phyloP scores from a whole-genome alignment of 1,284 basidiomycete species.

The Singerocomus inundabilis region DNA sequence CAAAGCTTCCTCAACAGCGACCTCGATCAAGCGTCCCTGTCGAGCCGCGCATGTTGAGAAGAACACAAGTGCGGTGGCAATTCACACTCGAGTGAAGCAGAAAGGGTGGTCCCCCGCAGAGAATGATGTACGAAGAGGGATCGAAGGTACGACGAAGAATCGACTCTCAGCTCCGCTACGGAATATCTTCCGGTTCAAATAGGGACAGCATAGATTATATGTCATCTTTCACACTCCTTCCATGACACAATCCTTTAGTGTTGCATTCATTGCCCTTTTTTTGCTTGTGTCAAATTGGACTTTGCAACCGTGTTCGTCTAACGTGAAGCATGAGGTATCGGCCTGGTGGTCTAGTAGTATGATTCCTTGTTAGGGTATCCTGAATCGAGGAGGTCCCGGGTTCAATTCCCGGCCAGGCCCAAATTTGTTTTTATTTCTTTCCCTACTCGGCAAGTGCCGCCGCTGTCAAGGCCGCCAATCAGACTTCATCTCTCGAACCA shows the following conservation, averaged over 20 bases:
- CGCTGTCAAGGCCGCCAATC: too few species aligned
- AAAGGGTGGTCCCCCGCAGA: constrained; percentile 20
- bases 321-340: neutral
- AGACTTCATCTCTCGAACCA: neutral
- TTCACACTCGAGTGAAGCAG: constrained; percentile 14
- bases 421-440: too few species aligned
- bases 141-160: constrained; percentile 35
- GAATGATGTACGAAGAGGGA: constrained; percentile 27
- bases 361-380: constrained; percentile 52
- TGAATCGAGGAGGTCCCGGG: constrained; percentile 80
- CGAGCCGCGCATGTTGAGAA: constrained; percentile 16
- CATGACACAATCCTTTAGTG: constrained; percentile 14
- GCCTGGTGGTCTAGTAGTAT: constrained; percentile 59
- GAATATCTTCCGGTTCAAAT: constrained; percentile 50
- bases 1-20: constrained; percentile 1
- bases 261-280: neutral
- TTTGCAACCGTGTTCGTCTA: neutral
- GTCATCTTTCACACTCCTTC: constrained; percentile 14
- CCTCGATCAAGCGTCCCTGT: constrained; percentile 17
- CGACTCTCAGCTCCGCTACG: constrained; percentile 46
- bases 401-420: constrained; percentile 85
- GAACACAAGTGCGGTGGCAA: constrained; percentile 5
- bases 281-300: too few species aligned
- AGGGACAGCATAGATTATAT: constrained; percentile 8
- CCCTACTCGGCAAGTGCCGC: too few species aligned